A percentile compares a stretch with the other conserved stretches of the same genome.
phyloP scores from a whole-genome alignment of 2,329 filamentous ascomycete genomes.

The Fusarium temperatum region DNA sequence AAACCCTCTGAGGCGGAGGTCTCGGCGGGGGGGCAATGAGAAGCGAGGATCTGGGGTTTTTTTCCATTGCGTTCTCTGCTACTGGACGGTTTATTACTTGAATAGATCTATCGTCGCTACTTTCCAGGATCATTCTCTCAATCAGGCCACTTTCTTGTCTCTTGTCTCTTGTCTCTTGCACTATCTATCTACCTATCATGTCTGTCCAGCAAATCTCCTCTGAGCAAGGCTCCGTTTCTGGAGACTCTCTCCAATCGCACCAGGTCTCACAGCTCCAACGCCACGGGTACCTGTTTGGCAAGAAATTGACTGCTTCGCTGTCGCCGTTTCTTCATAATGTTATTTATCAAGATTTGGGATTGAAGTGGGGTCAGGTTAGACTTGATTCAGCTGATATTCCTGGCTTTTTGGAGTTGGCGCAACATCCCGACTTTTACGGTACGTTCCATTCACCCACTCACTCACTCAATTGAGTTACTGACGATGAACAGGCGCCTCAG shows the following conservation, averaged over 20 bases:
- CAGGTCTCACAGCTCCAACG: conserved; percentile 48
- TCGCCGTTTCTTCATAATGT: conserved; percentile 64
- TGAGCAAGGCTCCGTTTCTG: conserved; percentile 20
- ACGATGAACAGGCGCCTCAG: conserved; percentile 64
- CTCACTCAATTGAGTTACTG: neutral
- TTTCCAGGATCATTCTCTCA: neutral
- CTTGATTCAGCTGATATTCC: conserved; percentile 62
- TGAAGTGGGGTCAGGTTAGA: conserved; percentile 62
- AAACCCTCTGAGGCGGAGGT: conserved; percentile 27
- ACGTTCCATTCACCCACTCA: conserved; percentile 27
- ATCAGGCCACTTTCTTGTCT: neutral
- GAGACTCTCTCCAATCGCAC: conserved; percentile 35
- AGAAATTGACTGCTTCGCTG: conserved; percentile 64
- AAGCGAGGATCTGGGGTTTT: neutral
- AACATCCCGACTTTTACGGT: conserved; percentile 70
- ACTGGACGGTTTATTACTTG: conserved; percentile 27
- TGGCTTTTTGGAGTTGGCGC: conserved; percentile 60
- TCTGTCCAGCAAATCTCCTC: conserved; percentile 22
- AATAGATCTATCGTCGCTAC: conserved; percentile 2
- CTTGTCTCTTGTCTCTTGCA: neutral
- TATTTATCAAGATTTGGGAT: conserved; percentile 60
- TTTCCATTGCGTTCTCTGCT: conserved; percentile 9
- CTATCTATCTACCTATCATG: conserved; percentile 19
- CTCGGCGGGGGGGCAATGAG: neutral
- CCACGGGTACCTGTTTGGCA: conserved; percentile 66